Conservation (phyloP, 2,329 filamentous ascomycete genomes). For the Chrysosporium queenslandicum region DNA sequence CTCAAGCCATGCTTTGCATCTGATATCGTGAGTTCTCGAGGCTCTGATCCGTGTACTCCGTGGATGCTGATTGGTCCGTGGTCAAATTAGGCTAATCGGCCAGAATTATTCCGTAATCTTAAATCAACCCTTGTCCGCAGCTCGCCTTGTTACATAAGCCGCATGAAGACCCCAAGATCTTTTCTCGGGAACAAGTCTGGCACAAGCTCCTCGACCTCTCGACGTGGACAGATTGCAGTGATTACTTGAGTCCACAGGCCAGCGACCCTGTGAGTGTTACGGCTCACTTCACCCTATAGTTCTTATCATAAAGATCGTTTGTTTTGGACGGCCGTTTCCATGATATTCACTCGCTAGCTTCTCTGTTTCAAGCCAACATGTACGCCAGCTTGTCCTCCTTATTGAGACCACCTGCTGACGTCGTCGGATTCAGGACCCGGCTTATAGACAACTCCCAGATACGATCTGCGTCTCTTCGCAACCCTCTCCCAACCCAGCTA, state of each 20-base stretch:
- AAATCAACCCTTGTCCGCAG: background rate
- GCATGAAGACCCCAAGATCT: background rate
- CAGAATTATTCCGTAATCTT: constrained; percentile 4
- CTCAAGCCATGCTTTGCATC: too few relatives aligned
- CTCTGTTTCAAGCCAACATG: constrained; percentile 12
- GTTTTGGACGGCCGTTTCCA: background rate
- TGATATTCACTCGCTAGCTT: background rate
- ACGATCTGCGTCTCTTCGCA: constrained; percentile 74
- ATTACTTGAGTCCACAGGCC: too few relatives aligned
- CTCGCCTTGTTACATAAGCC: background rate
- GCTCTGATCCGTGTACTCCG: too few relatives aligned
- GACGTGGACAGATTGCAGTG: background rate
- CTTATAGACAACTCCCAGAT: constrained; percentile 92
- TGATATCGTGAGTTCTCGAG: too few relatives aligned
- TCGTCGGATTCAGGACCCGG: constrained; percentile 51
- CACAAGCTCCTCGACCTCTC: background rate
- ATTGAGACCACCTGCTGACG: background rate
- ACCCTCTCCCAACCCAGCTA: constrained; percentile 67
- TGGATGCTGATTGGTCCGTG: background rate
- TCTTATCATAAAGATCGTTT: background rate
- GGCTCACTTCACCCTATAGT: too few relatives aligned
- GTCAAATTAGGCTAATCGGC: background rate
- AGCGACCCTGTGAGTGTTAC: too few relatives aligned
- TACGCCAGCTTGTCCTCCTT: constrained; percentile 9
- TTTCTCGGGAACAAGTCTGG: background rate